A percentile compares a stretch with the other conserved stretches of the same genome.
Conservation (phyloP, 208 protist genomes). For the Endotrypanum monterogeii region DNA sequence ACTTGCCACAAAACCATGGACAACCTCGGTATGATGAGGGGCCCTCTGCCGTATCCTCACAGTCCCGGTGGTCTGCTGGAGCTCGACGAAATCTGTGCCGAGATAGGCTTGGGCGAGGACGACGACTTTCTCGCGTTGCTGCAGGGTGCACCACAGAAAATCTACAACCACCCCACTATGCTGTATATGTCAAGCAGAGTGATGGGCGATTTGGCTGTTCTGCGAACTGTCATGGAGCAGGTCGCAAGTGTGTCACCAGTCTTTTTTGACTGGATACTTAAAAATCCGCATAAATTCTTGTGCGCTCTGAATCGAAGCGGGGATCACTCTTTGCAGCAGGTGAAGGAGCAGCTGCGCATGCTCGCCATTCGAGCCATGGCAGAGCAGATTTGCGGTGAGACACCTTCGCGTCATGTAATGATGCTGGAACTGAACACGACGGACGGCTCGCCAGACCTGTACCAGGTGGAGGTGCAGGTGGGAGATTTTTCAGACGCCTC, state of each 20-base stretch:
- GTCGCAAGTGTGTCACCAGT: slow-evolving; percentile 42
- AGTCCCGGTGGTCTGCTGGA: slow-evolving; percentile 42
- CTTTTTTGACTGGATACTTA: slow-evolving; percentile 61
- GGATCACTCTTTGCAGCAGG: slow-evolving; percentile 28
- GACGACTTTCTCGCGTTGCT: slow-evolving; percentile 27
- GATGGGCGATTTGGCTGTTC: slow-evolving; percentile 34
- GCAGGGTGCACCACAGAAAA: slow-evolving; percentile 22
- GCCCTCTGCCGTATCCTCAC: slow-evolving; percentile 46
- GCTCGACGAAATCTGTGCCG: slow-evolving; percentile 13
- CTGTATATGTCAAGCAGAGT: slow-evolving; percentile 56
- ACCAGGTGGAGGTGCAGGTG: slow-evolving; percentile 34
- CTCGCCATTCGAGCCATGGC: slow-evolving; percentile 32
- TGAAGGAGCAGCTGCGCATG: slow-evolving; percentile 29
- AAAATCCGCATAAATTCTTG: slow-evolving; percentile 50
- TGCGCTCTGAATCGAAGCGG: slow-evolving; percentile 24
- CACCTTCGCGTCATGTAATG: slow-evolving; percentile 28
- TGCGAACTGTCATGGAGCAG: slow-evolving; percentile 49
- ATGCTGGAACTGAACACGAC: slow-evolving; percentile 34
- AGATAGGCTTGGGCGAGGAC: slow-evolving; percentile 4
- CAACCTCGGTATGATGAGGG: background rate
- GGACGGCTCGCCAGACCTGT: slow-evolving; percentile 26
- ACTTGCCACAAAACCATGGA: no score
- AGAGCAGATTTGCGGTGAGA: slow-evolving; percentile 29
- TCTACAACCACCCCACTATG: slow-evolving; percentile 63
- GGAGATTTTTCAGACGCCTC: slow-evolving; percentile 24